Percentiles rank a stretch among this genome's conserved stretches.
These are phyloP conservation scores for Colletotrichum tropicicola DNA, from an alignment of 2,329 filamentous ascomycete genomes.

Conservation along the genomic window DNA sequence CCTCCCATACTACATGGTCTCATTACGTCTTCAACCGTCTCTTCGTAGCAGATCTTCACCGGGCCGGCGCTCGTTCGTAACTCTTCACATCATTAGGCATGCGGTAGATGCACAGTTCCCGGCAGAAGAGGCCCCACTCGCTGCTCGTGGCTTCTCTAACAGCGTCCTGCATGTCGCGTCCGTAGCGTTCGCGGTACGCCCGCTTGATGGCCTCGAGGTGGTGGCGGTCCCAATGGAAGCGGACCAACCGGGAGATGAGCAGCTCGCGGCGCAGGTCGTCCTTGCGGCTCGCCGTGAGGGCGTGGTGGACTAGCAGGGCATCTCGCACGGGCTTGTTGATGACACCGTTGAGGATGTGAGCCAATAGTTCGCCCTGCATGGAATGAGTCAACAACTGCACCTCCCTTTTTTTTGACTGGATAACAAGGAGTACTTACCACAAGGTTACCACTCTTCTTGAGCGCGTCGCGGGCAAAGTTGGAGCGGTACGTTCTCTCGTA, in stretches of 20 bases:
- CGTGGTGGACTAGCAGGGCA: constrained; percentile 89
- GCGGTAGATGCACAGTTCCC: constrained; percentile 71
- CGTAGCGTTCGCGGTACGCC: constrained; percentile 83
- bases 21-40: constrained; percentile 9
- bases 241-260: constrained; percentile 85
- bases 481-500: constrained; percentile 79
- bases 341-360: constrained; percentile 94
- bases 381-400: neutral
- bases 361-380: constrained; percentile 85
- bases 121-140: constrained; percentile 81
- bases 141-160: constrained; percentile 80
- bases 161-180: constrained; percentile 76
- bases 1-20: constrained; percentile 12
- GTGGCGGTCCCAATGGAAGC: constrained; percentile 89
- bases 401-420: neutral
- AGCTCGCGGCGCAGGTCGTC: constrained; percentile 83
- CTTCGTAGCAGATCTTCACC: neutral
- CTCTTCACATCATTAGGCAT: constrained; percentile 67
- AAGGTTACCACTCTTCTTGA: constrained; percentile 89
- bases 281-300: constrained; percentile 76
- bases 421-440: constrained; percentile 71
- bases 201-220: constrained; percentile 84
- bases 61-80: constrained; percentile 51
- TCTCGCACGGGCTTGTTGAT: constrained; percentile 96
- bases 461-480: constrained; percentile 89